Base-by-base conservation (phyloP, 2,329 filamentous ascomycete species). In the Alternaria ethzedia region DNA sequence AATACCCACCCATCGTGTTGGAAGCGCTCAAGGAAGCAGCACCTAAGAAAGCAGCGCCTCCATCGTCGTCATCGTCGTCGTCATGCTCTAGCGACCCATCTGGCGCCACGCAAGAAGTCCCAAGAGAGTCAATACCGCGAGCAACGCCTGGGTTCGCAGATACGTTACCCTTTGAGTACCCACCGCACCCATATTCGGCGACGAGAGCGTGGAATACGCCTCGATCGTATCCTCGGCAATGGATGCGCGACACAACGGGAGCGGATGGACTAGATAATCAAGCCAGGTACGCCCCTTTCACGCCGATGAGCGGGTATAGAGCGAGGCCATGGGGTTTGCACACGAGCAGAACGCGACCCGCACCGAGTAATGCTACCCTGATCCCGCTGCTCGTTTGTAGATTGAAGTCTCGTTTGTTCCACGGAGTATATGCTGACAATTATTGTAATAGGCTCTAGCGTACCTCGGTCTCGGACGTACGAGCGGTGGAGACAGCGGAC, bases 311-410 rank as follows among this genome's bases (percentile, higher is more conserved):
- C 25, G n/a, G 54, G 15, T 55, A 23, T 43, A 12, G 45, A 54
- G 59, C 54, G 50, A 67, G 52, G 45, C 60, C 54, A 57, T 65
- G 64, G 57, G 56, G 51, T 51, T 49, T 51, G 61, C 59, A 57
- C 59, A 63, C 55, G 59, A 57, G 62, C 59, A 63, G 60, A 45
- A 70, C 59, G 61, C 59, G 59, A 30, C 52, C 59, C 30, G 61
- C 59, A 65, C 65, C 66, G 57, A 72, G 70, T 75, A 75, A 73
- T 75, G 55, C 68, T 59, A 67, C 70, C 62, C 60, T 65, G 59
- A 55, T 49, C 32, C 30, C 23, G 50, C 57, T 62, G 45, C 41
- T 59, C 36, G 50, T 30, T 32, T 17, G 13, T 26, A 71, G 59
- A 61, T 64, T 64, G 64, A 62, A 65, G 69, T 28, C 43, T 58